Base-by-base conservation (phyloP, 2,329 filamentous ascomycete genomes). In the Aaosphaeria arxii region DNA sequence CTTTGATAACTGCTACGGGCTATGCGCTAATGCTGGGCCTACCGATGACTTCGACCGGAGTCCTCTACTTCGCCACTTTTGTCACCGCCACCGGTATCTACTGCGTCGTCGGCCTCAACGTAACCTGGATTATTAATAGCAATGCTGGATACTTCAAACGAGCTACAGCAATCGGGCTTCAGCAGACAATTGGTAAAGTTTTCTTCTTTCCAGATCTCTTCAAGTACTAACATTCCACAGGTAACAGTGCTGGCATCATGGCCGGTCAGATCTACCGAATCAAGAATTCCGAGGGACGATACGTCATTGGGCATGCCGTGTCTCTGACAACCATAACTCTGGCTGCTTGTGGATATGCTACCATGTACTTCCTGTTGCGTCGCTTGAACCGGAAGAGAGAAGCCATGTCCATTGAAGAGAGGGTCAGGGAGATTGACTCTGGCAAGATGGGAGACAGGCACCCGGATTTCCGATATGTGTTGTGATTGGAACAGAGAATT, bases 401-500 rank as follows among this genome's bases (percentile, higher is more conserved):
- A 1, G 61, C 64, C 4, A 77, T 78, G 6, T 74, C 73, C 44
- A 65, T 78, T 6, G 72, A 77, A 44, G 50, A 73, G 45, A 62
- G 77, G 4, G 60, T 81, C 1, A 67, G 73, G 11, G 69, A 66
- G 5, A 74, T 76, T 51, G 69, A 80, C 57, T 65, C 71, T 42
- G 59, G 61, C 7, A 69, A 74, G 42, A 56, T 80, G n/a, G 78
- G 78, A 0, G 75, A 77, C 54, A 59, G 67, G 30, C 77, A 81
- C 58, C 78, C 79, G 1, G 71, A 73, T 30, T 81, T 80, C 58
- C 70, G 73, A 35, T 81, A 54, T 35, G 56, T 47, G 6, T 36
- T 48, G 33, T 48, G 30, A 43, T 24, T 24, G 17, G 30, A 31
- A 31, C 41, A 43, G 41, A 41, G 39, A 36, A 13, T 36, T 9